Evolutionary conservation across 2,329 filamentous ascomycete genomes (phyloP).

Genomic region (Penicillium sp.): DNA sequence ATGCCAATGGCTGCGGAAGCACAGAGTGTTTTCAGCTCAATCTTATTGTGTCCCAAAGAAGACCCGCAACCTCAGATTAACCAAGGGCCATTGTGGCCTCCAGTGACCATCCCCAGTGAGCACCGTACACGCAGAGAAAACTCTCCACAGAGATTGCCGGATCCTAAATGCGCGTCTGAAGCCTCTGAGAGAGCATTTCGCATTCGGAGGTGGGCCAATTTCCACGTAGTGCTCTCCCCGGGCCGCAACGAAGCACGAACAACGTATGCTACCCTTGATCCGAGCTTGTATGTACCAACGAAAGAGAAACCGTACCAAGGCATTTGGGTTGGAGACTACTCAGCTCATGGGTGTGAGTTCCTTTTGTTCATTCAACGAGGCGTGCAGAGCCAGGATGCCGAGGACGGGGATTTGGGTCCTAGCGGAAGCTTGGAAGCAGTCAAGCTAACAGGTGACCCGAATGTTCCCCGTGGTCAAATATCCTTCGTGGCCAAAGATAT

Average conservation of each 20-base stretch:
- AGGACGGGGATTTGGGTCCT: constrained; percentile 49
- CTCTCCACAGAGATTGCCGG: constrained; percentile 17
- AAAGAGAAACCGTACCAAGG: constrained; percentile 78
- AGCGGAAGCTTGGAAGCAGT: constrained; percentile 74
- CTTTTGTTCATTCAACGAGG: constrained; percentile 75
- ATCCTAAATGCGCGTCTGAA: constrained; percentile 51
- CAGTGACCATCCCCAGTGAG: constrained; percentile 65
- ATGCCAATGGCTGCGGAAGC: constrained; percentile 57
- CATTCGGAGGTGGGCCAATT: constrained; percentile 74
- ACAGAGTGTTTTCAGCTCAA: constrained; percentile 62
- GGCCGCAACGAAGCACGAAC: constrained; percentile 50
- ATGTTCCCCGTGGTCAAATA: constrained; percentile 82
- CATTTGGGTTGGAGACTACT: constrained; percentile 91
- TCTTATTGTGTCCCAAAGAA: constrained; percentile 61
- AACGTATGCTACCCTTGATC: constrained; percentile 72
- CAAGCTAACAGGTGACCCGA: constrained; percentile 88
- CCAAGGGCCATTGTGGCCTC: constrained; percentile 70
- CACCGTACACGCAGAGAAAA: constrained; percentile 55
- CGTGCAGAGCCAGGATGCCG: constrained; percentile 18
- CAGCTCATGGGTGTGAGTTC: constrained; percentile 85
- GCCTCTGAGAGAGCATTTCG: constrained; percentile 71
- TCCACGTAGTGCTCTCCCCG: constrained; percentile 40
- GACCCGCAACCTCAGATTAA: constrained; percentile 41
- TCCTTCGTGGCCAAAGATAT: constrained; percentile 81
- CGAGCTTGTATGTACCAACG: constrained; percentile 76